A percentile compares a stretch with the other conserved stretches of the same genome.
phyloP scores from a whole-genome alignment of 2,329 filamentous ascomycete species.

The Fusarium sp. region DNA sequence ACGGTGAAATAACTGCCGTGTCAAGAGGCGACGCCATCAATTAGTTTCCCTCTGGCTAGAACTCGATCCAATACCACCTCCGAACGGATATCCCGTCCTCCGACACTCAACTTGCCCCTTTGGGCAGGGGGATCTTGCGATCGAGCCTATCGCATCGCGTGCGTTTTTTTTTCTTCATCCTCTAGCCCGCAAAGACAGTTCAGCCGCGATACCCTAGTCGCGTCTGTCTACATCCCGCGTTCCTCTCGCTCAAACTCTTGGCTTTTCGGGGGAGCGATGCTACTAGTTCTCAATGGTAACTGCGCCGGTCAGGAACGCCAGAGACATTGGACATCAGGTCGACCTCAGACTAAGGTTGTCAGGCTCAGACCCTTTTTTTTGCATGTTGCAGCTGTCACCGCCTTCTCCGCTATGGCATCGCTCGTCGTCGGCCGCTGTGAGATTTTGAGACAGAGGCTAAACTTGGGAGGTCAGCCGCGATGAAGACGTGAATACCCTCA shows the following conservation, averaged over 20 bases:
- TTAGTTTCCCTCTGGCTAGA: constrained; percentile 4
- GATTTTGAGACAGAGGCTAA: constrained; percentile 14
- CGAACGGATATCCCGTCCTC: constrained; percentile 7
- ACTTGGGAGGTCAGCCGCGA: not conserved
- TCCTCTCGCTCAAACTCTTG: not conserved
- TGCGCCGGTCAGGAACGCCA: constrained; percentile 4
- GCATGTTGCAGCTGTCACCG: constrained; percentile 18
- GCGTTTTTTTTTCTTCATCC: not conserved
- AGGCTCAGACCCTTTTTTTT: constrained; percentile 13
- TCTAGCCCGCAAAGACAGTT: not conserved
- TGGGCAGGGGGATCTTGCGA: constrained; percentile 8
- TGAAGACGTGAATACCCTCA: not conserved
- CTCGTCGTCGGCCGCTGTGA: not conserved
- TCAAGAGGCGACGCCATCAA: not conserved
- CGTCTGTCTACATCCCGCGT: not conserved
- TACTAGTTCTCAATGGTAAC: constrained; percentile 10
- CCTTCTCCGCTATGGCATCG: not conserved
- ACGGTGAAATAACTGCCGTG: not conserved
- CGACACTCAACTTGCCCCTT: constrained; percentile 13
- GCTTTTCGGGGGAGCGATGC: not conserved
- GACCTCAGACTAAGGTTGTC: not conserved
- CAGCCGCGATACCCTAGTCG: constrained; percentile 1
- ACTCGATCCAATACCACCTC: constrained; percentile 10
- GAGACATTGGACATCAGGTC: constrained; percentile 6
- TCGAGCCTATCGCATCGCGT: constrained; percentile 10